Evolutionary conservation across 2,329 filamentous ascomycete genomes (phyloP), one percentile per base, ranked within the genome.

Genomic region (Acrodontium crateriforme): DNA sequence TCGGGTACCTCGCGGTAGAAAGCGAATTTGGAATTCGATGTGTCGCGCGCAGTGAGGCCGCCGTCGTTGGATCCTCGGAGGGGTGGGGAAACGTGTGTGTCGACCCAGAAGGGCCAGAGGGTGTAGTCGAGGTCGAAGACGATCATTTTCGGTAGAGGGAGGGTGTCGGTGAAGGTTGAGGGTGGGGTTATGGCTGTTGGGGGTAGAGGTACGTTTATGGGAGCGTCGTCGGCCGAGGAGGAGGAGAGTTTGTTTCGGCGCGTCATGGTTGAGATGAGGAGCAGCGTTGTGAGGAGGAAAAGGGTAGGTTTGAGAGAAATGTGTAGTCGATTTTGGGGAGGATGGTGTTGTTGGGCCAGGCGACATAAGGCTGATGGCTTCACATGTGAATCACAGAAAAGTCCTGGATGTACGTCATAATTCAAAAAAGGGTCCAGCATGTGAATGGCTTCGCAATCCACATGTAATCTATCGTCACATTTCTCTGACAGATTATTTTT

Each of bases 101-200:
- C 89, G 24, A 92, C 77, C 87, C 87, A 95, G 59, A 94, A 94
- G 4, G 85, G 84, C 89, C 87, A 95, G n/a, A 95, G 67, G 0
- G 89, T 95, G 65, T 94, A 95, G 65, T 95, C 87, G 37, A 95
- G 72, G 54, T 95, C 89, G 59, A 95, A 94, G 38, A 89, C 80
- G 44, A 95, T 69, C 41, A 93, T 67, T 36, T 76, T 74, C 0
- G 85, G 85, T 2, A 93, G 68, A 0, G 83, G 80, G 0, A 74
- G 68, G 22, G 71, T 66, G 41, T 77, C 72, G 35, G 58, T 70
- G 55, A 77, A 73, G 9, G 69, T 74, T 10, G 59, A 52, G 3
- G 68, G 68, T 37, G 58, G 51, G 18, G 46, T 41, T 4, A 53
- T 46, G 13, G 48, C 46, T 13, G 49, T 39, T 7, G 58, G 45